These are phyloP conservation scores for Aspergillus texensis DNA, from an alignment of 2,329 filamentous ascomycete genomes.

Conservation along the genomic window DNA sequence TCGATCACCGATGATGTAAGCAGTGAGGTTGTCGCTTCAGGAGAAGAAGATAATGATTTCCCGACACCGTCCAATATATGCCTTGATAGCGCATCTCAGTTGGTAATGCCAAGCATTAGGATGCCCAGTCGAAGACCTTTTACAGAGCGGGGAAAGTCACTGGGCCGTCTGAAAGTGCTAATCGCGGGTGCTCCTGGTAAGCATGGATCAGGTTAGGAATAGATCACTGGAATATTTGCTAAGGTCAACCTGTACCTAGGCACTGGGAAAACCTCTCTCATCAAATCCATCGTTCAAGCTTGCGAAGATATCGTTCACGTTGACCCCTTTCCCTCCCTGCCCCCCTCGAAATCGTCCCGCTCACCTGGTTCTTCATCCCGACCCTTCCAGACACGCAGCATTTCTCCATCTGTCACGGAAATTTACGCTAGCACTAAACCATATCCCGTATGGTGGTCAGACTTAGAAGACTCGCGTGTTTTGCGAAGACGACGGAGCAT, in stretches of 20 bases:
- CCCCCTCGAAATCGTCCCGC: slow-evolving; percentile 22
- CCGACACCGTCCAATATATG: slow-evolving; percentile 30
- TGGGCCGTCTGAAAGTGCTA: slow-evolving; percentile 88
- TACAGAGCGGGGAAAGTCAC: slow-evolving; percentile 77
- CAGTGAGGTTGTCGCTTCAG: slow-evolving; percentile 59
- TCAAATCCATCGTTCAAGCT: slow-evolving; percentile 81
- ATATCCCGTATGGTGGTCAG: slow-evolving; percentile 88
- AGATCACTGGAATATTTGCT: not conserved
- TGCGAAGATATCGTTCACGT: slow-evolving; percentile 95
- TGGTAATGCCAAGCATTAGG: slow-evolving; percentile 96
- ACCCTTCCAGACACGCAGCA: slow-evolving; percentile 20
- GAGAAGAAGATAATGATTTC: slow-evolving; percentile 56
- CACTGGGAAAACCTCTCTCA: slow-evolving; percentile 84
- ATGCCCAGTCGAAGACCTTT: slow-evolving; percentile 90
- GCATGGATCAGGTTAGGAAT: slow-evolving; percentile 13
- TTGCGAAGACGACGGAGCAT: slow-evolving; percentile 69
- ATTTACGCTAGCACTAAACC: slow-evolving; percentile 79
- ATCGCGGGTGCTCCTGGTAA: slow-evolving; percentile 77
- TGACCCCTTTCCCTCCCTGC: slow-evolving; percentile 58
- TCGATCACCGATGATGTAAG: slow-evolving; percentile 56
- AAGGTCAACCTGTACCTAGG: slow-evolving; percentile 51
- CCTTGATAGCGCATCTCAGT: slow-evolving; percentile 59
- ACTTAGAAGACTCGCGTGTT: slow-evolving; percentile 67
- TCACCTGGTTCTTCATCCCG: slow-evolving; percentile 26
- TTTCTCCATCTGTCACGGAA: slow-evolving; percentile 57